Conservation (phyloP, 768 basidiomycete genomes). For the Lactifluus pinguis region DNA sequence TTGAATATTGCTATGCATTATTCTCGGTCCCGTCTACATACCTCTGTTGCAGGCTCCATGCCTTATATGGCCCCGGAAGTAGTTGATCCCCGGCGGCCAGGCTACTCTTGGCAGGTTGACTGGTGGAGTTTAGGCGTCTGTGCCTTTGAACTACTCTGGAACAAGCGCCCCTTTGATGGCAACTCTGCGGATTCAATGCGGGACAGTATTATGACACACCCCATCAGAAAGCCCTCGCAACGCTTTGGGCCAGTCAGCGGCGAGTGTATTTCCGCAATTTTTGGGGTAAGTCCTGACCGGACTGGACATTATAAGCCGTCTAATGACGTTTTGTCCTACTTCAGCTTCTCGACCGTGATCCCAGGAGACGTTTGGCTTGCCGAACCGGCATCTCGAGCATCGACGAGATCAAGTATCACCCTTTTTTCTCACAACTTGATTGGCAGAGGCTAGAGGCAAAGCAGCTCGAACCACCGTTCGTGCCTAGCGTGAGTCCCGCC, state of each 20-base stretch:
- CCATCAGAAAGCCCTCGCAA: constrained; percentile 59
- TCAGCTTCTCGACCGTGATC: constrained; percentile 81
- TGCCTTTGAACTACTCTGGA: constrained; percentile 83
- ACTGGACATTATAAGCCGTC: not conserved
- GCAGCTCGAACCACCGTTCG: constrained; percentile 68
- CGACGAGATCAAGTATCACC: constrained; percentile 68
- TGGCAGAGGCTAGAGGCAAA: constrained; percentile 75
- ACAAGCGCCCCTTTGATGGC: constrained; percentile 81
- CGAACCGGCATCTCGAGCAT: constrained; percentile 58
- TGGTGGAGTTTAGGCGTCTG: constrained; percentile 96
- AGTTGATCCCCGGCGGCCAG: constrained; percentile 58
- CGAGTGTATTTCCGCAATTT: constrained; percentile 57
- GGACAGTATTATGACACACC: constrained; percentile 74
- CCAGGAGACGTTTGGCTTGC: constrained; percentile 73
- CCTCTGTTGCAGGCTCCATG: constrained; percentile 95
- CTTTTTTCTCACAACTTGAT: constrained; percentile 78
- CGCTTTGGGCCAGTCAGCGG: constrained; percentile 42
- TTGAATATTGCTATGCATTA: constrained; percentile 99
- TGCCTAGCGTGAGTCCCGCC: constrained; percentile 74
- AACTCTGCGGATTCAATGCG: constrained; percentile 84
- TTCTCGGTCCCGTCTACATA: constrained; percentile 79
- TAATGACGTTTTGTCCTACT: not conserved
- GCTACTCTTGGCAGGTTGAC: constrained; percentile 89
- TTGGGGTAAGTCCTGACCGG: constrained; percentile 42
- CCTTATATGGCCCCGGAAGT: constrained; percentile 99